Base-by-base conservation (phyloP, 2,329 filamentous ascomycete genomes). In the Aspergillus awamori region DNA sequence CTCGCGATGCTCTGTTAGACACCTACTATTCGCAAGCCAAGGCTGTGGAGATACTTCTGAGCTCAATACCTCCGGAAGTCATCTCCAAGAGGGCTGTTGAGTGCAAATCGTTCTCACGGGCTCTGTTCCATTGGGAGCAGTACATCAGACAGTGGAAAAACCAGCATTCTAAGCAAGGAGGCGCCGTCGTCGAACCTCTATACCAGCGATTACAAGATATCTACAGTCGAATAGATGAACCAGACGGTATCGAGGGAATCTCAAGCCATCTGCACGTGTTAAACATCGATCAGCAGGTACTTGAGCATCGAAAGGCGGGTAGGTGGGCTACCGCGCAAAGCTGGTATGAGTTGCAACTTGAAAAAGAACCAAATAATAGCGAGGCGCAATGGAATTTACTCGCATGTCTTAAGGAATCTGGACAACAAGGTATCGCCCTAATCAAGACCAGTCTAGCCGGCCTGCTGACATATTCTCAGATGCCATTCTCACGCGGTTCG, bases 221-320 rank as follows among this genome's bases (percentile, higher is more conserved):
- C 17, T 99, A 99, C 76, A 92, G 92, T 1, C 91, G 97, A 69
- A 98, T 99, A 63, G 95, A 99, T 71, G 95, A 99, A 69, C 96
- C 95, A 0, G 95, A 99, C 75, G 93, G 94, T 1, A 88, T 99
- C 36, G 93, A 98, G 73, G 95, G 95, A 2, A 94, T 99, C 63
- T 96, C 94, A 1, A 88, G 92, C 20, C 90, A 95, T 73, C 81
- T 98, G 3, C 89, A 90, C 61, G 87, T 93, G 10, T 81, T 98
- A n/a, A 91, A 96, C 66, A 89, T 97, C 53, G 91, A 97, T 62
- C 94, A 97, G 73, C 93, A 98, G 73, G 90, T 97, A 33, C 83
- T 97, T 58, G 92, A 96, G 69, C 93, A 99, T 77, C 87, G 91
- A 60, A 98, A 97, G 75, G 91, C 93, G 20, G 95, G 95, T 4